phyloP scores from a whole-genome alignment of 2,329 filamentous ascomycete genomes.

The Alternaria longipes region DNA sequence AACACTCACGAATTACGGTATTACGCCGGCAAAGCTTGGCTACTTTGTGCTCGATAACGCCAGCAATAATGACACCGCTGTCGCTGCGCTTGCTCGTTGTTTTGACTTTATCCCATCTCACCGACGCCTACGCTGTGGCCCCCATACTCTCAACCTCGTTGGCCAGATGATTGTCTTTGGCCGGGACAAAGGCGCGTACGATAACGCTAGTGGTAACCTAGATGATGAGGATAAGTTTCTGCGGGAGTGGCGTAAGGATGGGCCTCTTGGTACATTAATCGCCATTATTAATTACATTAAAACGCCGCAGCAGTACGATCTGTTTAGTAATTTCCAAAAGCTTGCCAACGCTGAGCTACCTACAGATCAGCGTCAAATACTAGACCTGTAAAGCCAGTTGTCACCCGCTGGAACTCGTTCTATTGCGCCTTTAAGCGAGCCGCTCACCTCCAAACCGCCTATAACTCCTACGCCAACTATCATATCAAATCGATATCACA shows the following conservation, averaged over 20 bases:
- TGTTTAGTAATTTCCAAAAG: background rate
- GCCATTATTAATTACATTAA: background rate
- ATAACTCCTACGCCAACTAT: constrained; percentile 1
- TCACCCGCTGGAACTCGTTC: constrained; percentile 4
- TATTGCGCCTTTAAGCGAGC: constrained; percentile 5
- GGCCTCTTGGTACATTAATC: background rate
- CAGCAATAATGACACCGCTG: constrained; percentile 1
- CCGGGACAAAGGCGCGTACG: background rate
- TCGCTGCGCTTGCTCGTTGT: background rate
- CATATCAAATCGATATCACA: background rate
- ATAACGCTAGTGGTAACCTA: background rate
- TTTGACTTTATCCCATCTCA: background rate
- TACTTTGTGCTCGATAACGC: constrained; percentile 3
- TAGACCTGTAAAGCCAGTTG: constrained; percentile 6
- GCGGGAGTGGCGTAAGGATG: background rate
- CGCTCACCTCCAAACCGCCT: background rate
- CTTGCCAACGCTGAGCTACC: background rate
- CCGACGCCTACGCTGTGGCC: constrained; percentile 8
- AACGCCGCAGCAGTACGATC: background rate
- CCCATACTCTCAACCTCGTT: constrained; percentile 12
- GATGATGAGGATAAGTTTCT: background rate
- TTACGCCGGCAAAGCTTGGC: background rate
- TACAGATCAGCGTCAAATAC: background rate
- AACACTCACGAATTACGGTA: background rate
- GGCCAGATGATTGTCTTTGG: constrained; percentile 1